Evolutionary conservation across 345 rosid genomes (phyloP).

Genomic region (Psidium friedrichsthalianum): DNA sequence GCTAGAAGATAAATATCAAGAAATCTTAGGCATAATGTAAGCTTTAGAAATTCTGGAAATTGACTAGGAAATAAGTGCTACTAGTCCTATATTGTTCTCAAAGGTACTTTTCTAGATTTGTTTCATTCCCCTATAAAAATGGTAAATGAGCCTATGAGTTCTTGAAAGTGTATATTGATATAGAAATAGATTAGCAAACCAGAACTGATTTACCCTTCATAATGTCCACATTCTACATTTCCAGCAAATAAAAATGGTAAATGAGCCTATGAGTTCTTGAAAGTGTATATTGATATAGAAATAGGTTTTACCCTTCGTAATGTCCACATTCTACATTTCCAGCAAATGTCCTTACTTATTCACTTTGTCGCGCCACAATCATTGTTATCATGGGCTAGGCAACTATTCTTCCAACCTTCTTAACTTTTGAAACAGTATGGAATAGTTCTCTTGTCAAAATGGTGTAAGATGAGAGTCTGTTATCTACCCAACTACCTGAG

Average conservation of each 20-base stretch:
- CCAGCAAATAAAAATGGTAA: neutral
- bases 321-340: neutral
- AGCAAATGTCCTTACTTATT: neutral
- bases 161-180: neutral
- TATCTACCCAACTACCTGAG: neutral
- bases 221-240: neutral
- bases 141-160: neutral
- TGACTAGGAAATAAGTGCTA: neutral
- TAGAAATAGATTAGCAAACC: neutral
- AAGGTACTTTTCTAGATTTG: neutral
- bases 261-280: too few species aligned
- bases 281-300: neutral
- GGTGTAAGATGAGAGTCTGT: neutral
- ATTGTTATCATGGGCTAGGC: neutral
- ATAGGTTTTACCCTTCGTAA: neutral
- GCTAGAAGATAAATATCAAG: neutral
- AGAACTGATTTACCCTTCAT: neutral
- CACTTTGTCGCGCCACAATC: neutral
- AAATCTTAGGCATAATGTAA: neutral
- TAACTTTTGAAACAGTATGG: neutral
- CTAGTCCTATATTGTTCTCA: neutral
- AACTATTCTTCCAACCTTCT: neutral
- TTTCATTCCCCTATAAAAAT: neutral
- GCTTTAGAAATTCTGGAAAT: neutral
- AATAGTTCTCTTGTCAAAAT: neutral